A percentile compares a stretch with the other conserved stretches of the same genome.
Evolutionary conservation across 2,329 filamentous ascomycete genomes (phyloP).

Genomic region (Westerdykella aurantiaca): DNA sequence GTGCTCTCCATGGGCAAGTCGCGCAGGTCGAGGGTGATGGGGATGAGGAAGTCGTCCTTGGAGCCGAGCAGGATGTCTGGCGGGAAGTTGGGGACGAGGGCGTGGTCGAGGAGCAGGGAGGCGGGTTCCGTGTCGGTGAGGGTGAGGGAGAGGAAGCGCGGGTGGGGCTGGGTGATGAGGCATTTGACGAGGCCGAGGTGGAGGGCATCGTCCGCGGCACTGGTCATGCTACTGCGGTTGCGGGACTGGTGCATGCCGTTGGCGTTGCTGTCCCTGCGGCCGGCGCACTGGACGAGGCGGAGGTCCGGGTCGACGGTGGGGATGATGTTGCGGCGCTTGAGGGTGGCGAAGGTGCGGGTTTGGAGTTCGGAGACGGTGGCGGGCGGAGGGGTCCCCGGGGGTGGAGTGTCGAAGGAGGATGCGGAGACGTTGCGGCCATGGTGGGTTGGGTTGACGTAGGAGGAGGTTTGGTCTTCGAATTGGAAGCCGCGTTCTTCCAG

Average conservation of each 20-base stretch:
- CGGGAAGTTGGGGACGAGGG: slow-evolving; percentile 52
- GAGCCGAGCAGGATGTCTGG: slow-evolving; percentile 68
- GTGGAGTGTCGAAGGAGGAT: slow-evolving; percentile 42
- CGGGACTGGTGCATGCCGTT: slow-evolving; percentile 21
- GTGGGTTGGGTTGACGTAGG: slow-evolving; percentile 56
- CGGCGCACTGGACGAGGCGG: slow-evolving; percentile 76
- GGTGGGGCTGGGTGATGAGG: slow-evolving; percentile 47
- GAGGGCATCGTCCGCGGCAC: slow-evolving; percentile 39
- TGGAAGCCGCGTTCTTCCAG: slow-evolving; percentile 76
- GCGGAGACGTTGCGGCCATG: slow-evolving; percentile 44
- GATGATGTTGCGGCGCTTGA: slow-evolving; percentile 69
- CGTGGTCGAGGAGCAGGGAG: slow-evolving; percentile 66
- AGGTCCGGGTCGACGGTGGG: slow-evolving; percentile 65
- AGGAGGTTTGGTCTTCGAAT: slow-evolving; percentile 60
- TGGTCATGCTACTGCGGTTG: slow-evolving; percentile 25
- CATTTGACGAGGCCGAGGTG: slow-evolving; percentile 46
- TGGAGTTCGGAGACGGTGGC: slow-evolving; percentile 75
- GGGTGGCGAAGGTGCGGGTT: slow-evolving; percentile 71
- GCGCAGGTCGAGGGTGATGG: slow-evolving; percentile 81
- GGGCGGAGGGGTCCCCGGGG: slow-evolving; percentile 67
- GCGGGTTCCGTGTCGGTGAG: slow-evolving; percentile 68
- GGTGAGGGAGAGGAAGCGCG: slow-evolving; percentile 67
- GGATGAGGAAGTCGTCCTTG: slow-evolving; percentile 66
- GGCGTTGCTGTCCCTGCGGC: slow-evolving; percentile 42
- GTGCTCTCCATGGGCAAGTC: slow-evolving; percentile 80